Base-by-base conservation (phyloP, 2,329 filamentous ascomycete genomes). In the Metarhizium brunneum region DNA sequence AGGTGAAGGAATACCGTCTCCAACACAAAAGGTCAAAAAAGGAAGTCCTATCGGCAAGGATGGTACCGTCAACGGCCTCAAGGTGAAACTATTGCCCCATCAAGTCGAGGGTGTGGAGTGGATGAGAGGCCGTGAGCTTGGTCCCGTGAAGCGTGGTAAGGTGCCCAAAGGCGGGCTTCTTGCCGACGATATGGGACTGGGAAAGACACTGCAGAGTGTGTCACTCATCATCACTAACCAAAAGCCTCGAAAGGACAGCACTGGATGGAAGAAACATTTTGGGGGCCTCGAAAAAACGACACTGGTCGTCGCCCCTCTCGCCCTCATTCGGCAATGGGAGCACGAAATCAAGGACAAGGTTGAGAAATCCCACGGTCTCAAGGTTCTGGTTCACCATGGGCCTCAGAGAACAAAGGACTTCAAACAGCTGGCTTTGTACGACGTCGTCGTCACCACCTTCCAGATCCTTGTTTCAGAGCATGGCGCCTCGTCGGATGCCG, bases 261-360 rank as follows among this genome's bases (percentile, higher is more conserved):
- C 81, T 42, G 76, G 76, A 0, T 82, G 86, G 73, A 86, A 85
- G 66, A 88, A 86, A 68, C 76, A 87, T n/a, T 83, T 84, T 18
- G 79, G 83, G 6, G 78, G 80, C 7, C 75, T 92, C 29, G 84
- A 87, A 62, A 92, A 88, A 67, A 84, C 85, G 10, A 99, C 94
- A 0, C 77, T 99, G 11, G 91, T 99, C 7, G 89, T 99, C 53
- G 94, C 94, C 2, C 94, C 94, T 1, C 75, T 99, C 35, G 92
- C 94, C 6, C 77, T 99, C 48, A 97, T 99, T 73, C 88, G 94
- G 63, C 94, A 99, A 70, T 99, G 94, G 94, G 94, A 99, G 71
- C 78, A 85, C 1, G 94, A 99, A 69, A 90, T 99, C 66, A 87
- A 87, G 63, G 86, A 88, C 54, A 95, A 90, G 68, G 84, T 97